phyloP scores from a whole-genome alignment of 306 rosid species.

The Vachellia collinsii region DNA sequence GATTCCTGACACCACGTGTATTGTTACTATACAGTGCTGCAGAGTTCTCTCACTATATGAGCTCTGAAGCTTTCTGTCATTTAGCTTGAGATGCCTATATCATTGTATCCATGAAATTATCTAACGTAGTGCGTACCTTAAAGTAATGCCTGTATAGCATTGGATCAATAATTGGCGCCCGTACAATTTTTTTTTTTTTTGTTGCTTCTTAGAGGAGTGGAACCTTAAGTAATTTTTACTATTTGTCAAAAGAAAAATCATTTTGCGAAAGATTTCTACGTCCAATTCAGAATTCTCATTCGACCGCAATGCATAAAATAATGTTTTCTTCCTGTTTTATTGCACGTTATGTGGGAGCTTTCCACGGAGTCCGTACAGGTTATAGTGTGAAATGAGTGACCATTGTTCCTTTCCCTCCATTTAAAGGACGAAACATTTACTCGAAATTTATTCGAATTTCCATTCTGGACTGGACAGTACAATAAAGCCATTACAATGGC shows the following conservation, averaged over 20 bases:
- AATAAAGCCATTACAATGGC: not conserved
- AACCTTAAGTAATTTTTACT: slow-evolving; percentile 25
- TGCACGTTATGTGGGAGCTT: not conserved
- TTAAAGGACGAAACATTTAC: no score
- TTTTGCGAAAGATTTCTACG: slow-evolving; percentile 29
- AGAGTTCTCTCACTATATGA: not conserved
- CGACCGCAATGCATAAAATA: not conserved
- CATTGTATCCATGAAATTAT: not conserved
- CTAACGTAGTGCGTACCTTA: not conserved
- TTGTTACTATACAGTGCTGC: not conserved
- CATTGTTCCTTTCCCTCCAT: not conserved
- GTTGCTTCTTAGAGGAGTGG: not conserved
- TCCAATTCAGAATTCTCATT: slow-evolving; percentile 18
- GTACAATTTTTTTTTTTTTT: not conserved
- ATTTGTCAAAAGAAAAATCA: not conserved
- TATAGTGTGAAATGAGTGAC: not conserved
- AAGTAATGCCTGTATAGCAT: no score
- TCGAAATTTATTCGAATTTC: not conserved
- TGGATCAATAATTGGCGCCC: not conserved
- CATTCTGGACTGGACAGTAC: not conserved
- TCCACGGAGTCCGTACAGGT: not conserved
- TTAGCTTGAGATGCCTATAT: not conserved
- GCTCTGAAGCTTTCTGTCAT: slow-evolving; percentile 5
- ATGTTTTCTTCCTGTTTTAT: not conserved
- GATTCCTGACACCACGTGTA: slow-evolving; percentile 24